A percentile compares a stretch with the other conserved stretches of the same genome.
Evolutionary conservation across 1,284 basidiomycete species (phyloP).

Genomic region (Papiliotrema flavescens): DNA sequence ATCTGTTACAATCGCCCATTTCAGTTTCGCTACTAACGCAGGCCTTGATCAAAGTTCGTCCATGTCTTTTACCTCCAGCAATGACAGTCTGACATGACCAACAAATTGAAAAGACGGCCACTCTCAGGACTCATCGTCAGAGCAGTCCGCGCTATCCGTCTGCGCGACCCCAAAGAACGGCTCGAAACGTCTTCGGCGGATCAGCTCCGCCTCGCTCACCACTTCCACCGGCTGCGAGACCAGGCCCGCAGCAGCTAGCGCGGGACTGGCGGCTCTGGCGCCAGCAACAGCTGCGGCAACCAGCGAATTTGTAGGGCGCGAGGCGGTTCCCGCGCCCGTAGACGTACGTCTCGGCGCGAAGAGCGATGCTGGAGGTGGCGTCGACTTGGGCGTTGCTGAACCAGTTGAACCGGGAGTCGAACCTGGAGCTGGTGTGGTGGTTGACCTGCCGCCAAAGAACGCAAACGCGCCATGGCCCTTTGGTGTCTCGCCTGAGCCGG

Average conservation of each 20-base stretch:
- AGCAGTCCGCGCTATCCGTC: constrained; percentile 28
- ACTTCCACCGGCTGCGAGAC: constrained; percentile 55
- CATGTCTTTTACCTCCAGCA: too few relatives aligned
- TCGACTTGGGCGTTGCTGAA: background rate
- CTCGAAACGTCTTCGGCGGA: constrained; percentile 63
- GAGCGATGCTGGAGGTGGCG: background rate
- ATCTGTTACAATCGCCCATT: too few relatives aligned
- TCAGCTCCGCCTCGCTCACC: constrained; percentile 71
- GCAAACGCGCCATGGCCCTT: constrained; percentile 38
- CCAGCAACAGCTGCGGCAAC: constrained; percentile 41
- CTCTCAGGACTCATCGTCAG: constrained; percentile 10
- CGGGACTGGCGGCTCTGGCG: constrained; percentile 36
- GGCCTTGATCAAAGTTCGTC: too few relatives aligned
- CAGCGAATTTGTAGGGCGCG: constrained; percentile 19
- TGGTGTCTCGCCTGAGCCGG: constrained; percentile 5
- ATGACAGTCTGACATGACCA: too few relatives aligned
- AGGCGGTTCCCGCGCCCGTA: background rate
- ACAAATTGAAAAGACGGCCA: too few relatives aligned
- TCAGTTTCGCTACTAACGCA: too few relatives aligned
- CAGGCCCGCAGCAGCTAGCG: constrained; percentile 36
- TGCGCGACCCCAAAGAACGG: constrained; percentile 50
- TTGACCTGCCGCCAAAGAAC: constrained; percentile 25
- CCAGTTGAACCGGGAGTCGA: too few relatives aligned
- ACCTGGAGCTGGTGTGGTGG: background rate
- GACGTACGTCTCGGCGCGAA: constrained; percentile 1